Base-by-base conservation (phyloP, 768 basidiomycete genomes). In the Termitomyces sp. region DNA sequence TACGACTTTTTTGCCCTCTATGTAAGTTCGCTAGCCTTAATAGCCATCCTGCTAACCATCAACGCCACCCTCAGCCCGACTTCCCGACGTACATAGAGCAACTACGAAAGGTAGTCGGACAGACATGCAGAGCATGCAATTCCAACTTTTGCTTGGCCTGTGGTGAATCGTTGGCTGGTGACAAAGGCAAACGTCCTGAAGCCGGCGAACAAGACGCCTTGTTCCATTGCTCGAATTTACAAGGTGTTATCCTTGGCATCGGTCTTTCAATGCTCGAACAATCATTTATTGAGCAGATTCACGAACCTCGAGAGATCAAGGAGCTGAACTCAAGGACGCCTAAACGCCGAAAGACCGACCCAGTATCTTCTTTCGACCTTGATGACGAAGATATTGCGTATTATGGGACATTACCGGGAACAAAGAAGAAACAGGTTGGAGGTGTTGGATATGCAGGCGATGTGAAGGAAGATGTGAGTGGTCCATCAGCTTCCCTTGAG, bases 391-490 rank as follows among this genome's bases (percentile, higher is more conserved):
- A 87, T 60, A 77, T 78, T 55, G 63, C 72, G 37, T 83, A 81
- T 55, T 76, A 78, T 72, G 65, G 65, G 50, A 55, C 73, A 31
- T 50, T 58, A 39, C 71, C 73, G 37, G 84, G 82, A 39, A 87
- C 85, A 74, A 93, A 88, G 68, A 75, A 79, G 15, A 89, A 88
- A 37, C 51, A 58, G 9, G 18, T 59, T 65, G 85, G 87, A 37
- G 95, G 95, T 0, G 86, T 81, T 20, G 95, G 95, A 12, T 98
- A 97, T 73, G 93, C 89, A 24, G 94, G 95, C 6, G 83, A 86
- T 60, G 78, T 78, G 37, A 82, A 82, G 58, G 95, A 97, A 74
- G 93, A 97, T 75, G 93, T 94, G 70, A 76, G 90, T 76, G 5
- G 33, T 22, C 9, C 4, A n/a, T 31, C 20, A 15, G 24, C 45